phyloP scores from a whole-genome alignment of 805 yeast species.

The Ascoidea asiatica region DNA sequence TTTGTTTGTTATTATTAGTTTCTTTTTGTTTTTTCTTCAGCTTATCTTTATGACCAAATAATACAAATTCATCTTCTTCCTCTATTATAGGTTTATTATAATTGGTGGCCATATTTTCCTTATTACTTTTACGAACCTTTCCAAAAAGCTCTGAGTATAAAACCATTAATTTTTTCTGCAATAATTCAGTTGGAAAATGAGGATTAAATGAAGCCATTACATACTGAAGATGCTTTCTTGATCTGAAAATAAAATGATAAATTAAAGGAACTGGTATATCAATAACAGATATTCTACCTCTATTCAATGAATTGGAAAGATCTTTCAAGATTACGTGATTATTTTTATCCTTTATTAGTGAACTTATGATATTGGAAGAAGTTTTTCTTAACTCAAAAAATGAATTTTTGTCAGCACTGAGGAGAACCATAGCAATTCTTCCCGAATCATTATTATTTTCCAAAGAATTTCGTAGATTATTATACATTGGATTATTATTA shows the following conservation, averaged over 20 bases:
- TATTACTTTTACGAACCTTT: conserved; percentile 9
- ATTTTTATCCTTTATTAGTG: not conserved
- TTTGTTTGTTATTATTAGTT: not conserved
- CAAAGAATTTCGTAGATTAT: conserved; percentile 3
- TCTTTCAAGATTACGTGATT: not conserved
- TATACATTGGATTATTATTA: not conserved
- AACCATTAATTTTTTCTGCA: not conserved
- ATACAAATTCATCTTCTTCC: too few relatives aligned
- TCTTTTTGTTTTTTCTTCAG: not conserved
- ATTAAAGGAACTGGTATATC: conserved; percentile 32
- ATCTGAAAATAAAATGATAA: conserved; percentile 72
- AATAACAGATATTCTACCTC: not conserved
- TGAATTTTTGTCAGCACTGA: conserved; percentile 18
- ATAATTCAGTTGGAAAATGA: not conserved
- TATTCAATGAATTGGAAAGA: not conserved
- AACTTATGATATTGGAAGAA: not conserved
- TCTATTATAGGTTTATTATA: too few relatives aligned
- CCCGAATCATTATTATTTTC: conserved; percentile 14
- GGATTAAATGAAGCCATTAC: conserved; percentile 13
- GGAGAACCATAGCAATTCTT: conserved; percentile 29
- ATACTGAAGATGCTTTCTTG: conserved; percentile 48
- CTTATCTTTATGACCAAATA: not conserved
- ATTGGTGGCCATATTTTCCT: not conserved
- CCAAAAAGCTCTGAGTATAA: not conserved
- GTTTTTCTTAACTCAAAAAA: not conserved